Conservation (phyloP, 2,329 filamentous ascomycete species). For the Colletotrichum sp. region DNA sequence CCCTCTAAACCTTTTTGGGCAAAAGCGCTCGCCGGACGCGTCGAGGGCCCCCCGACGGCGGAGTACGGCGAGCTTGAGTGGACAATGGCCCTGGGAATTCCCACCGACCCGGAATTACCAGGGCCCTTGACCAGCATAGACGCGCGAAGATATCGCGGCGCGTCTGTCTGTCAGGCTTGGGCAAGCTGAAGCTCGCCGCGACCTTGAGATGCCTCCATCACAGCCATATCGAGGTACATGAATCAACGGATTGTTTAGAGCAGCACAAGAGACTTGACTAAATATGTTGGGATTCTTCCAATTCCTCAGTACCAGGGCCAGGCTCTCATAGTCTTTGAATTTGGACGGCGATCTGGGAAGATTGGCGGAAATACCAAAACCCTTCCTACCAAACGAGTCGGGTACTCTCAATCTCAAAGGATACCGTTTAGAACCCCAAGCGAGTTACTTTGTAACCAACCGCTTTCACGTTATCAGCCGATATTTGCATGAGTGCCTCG, state of each 20-base stretch:
- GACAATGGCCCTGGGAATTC: not conserved
- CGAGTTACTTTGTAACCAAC: not conserved
- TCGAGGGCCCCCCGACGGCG: not conserved
- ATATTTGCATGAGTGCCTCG: not conserved
- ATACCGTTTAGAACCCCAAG: not conserved
- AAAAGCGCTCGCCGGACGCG: not conserved
- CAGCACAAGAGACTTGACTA: not conserved
- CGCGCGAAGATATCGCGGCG: not conserved
- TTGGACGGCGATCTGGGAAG: not conserved
- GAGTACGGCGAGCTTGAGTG: not conserved
- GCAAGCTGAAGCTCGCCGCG: not conserved
- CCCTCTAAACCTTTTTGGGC: conserved; percentile 1
- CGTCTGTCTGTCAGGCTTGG: not conserved
- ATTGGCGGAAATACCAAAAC: not conserved
- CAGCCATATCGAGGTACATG: not conserved
- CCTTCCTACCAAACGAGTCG: not conserved
- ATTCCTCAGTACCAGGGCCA: not conserved
- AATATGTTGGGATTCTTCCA: not conserved
- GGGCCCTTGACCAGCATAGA: not conserved
- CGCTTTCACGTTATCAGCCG: not conserved
- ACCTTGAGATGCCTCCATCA: not conserved
- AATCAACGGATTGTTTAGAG: not conserved
- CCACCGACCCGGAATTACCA: not conserved
- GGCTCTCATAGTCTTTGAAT: not conserved
- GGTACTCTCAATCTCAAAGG: not conserved